Base-by-base conservation (phyloP, 805 yeast species). In the Candida silvicultrix region DNA sequence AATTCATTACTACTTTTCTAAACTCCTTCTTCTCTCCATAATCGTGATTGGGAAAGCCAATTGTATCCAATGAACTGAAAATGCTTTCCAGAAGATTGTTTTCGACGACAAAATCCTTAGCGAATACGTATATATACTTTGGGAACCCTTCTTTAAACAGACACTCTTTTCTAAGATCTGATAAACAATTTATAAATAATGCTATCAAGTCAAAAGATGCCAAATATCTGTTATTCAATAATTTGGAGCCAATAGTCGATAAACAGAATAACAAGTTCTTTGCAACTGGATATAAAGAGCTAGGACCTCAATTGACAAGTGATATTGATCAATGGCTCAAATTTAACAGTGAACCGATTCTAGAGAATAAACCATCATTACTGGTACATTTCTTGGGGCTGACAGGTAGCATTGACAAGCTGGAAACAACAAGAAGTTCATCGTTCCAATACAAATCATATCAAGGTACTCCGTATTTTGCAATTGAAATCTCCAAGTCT, bases 401-500 rank as follows among this genome's bases (percentile, higher is more conserved):
- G 4, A 7, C 35, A 4, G 18, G 12, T 3, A 31, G 6, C 4
- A 14, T 7, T 7, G 12, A 11, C 12, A 28, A 28, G 0, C 44
- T 76, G 10, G 65, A 69, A 34, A 64, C 69, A 42, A 49, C 66
- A 10, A n/a, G 25, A 9, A 69, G 65, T 42, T 60, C 64, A 19
- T 68, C 67, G 38, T 66, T 75, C 51, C 69, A 65, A 45, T 69
- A 71, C 55, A 72, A 71, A 42, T 71, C 74, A 20, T 78, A 80
- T 58, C 67, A 69, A 31, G 90, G 90, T 3, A 68, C 73, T 5
- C 89, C 92, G 4, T 74, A 73, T 54, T 83, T 71, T 63, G 87
- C 83, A 0, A 71, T 85, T 29, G 88, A 83, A 53, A 64, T 81
- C 25, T 63, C 78, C 4, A 54, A 60, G 3, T 57, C 60, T 32